These are phyloP conservation scores for Eucalyptus regnans DNA, from an alignment of 345 rosid species.

Conservation along the genomic window DNA sequence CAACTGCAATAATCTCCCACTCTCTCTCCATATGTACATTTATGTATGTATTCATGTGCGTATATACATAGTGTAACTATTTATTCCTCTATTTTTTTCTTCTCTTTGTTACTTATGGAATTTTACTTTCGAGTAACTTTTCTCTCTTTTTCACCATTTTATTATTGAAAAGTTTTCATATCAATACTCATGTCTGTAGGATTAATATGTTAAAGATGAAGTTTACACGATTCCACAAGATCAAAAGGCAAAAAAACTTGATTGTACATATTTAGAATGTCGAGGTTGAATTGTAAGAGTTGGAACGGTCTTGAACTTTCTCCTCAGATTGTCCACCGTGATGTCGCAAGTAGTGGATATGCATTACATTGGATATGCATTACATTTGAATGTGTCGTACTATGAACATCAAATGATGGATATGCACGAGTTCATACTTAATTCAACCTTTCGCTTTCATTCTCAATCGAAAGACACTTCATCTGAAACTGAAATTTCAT, in stretches of 20 bases:
- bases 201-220: background rate
- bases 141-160: background rate
- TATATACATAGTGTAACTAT: background rate
- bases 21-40: background rate
- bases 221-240: background rate
- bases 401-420: background rate
- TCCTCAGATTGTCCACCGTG: background rate
- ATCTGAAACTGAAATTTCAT: background rate
- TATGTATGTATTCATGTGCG: background rate
- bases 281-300: background rate
- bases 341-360: background rate
- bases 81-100: background rate
- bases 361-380: background rate
- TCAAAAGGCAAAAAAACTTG: background rate
- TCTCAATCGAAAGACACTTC: background rate
- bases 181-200: background rate
- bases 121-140: background rate
- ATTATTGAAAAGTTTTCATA: background rate
- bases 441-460: background rate
- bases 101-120: background rate
- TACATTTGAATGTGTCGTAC: background rate
- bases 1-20: background rate
- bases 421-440: background rate
- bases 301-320: background rate
- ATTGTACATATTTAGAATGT: background rate